Base-by-base conservation (phyloP, 1,284 basidiomycete genomes). In the Paramarasmius palmivorus region DNA sequence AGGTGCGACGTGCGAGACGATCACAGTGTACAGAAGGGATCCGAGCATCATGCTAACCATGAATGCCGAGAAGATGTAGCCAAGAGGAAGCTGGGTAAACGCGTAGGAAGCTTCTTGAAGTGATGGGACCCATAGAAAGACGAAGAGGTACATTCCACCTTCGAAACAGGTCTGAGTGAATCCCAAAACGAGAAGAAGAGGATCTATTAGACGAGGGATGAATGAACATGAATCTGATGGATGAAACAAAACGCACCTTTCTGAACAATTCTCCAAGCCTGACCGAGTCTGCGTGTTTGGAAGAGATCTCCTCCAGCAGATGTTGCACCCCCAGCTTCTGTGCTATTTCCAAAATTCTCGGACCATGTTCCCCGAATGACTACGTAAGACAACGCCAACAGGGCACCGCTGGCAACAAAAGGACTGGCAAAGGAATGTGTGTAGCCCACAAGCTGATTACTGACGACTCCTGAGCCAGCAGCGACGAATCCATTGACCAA, bases 1-100 rank as follows among this genome's bases (percentile, higher is more conserved):
- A 61, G 63, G 44, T 63, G 68, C 42, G 68, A 64, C 35, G 66
- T 75, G 68, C 0, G 81, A 72, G 3, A 74, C 70, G 60, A 85
- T 70, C 55, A 73, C 72, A 22, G 81, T 86, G 69, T 90, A 90
- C 34, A 88, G 61, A 42, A 89, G 69, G 5, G 86, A 88, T 20
- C 88, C 88, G 58, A 90, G 78, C 80, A 89, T 87, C 86, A 90
- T 88, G 56, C 79, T 82, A 49, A 88, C 72, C 88, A 90, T 90
- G 74, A 88, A 88, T 4, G 82, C 76, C 20, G 86, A 87, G 67
- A 90, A 90, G 58, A 90, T 88, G 68, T 85, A 86, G 2, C 88
- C 88, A 2, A 90, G 73, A 0, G 87, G 88, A 10, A 88, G 79
- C 5, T 68, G 55, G 2, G 58, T 56, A 26, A 66, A 65, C 1